These are phyloP conservation scores for Kuraishia ogatae DNA, from an alignment of 805 yeast genomes.

Conservation along the genomic window DNA sequence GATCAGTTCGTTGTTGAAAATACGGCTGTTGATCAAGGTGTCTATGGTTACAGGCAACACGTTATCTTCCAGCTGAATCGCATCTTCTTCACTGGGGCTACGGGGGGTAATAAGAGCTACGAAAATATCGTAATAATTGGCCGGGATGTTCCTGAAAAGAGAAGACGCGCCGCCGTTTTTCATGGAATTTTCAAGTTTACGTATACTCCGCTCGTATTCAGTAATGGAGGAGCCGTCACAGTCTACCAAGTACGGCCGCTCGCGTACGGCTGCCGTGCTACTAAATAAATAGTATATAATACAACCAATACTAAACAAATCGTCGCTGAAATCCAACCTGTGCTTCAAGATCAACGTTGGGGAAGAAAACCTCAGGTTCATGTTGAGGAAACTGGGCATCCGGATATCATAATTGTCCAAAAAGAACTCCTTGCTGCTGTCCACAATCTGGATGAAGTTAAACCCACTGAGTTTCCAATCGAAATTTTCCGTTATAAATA, in stretches of 20 bases:
- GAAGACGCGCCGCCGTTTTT: constrained; percentile 20
- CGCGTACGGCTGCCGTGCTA: constrained; percentile 14
- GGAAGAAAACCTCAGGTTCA: constrained; percentile 68
- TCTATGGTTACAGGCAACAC: constrained; percentile 34
- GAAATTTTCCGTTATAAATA: constrained; percentile 71
- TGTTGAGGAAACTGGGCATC: constrained; percentile 62
- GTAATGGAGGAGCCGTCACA: constrained; percentile 38
- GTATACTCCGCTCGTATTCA: constrained; percentile 50
- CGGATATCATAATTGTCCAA: constrained; percentile 69
- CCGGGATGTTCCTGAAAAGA: constrained; percentile 54
- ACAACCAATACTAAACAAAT: constrained; percentile 78
- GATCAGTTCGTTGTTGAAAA: constrained; percentile 76
- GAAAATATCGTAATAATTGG: constrained; percentile 37
- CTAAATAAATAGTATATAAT: constrained; percentile 65
- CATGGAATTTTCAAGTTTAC: constrained; percentile 14
- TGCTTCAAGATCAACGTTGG: constrained; percentile 75
- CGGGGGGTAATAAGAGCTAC: constrained; percentile 45
- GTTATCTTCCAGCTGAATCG: constrained; percentile 14
- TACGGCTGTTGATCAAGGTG: constrained; percentile 61
- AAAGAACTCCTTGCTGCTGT: constrained; percentile 47
- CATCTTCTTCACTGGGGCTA: constrained; percentile 22
- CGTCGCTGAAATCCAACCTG: constrained; percentile 58
- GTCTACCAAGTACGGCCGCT: constrained; percentile 36
- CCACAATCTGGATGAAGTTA: constrained; percentile 37
- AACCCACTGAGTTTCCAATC: constrained; percentile 94